phyloP scores from a whole-genome alignment of 2,329 filamentous ascomycete species.

The Mycosphaerella sp. region DNA sequence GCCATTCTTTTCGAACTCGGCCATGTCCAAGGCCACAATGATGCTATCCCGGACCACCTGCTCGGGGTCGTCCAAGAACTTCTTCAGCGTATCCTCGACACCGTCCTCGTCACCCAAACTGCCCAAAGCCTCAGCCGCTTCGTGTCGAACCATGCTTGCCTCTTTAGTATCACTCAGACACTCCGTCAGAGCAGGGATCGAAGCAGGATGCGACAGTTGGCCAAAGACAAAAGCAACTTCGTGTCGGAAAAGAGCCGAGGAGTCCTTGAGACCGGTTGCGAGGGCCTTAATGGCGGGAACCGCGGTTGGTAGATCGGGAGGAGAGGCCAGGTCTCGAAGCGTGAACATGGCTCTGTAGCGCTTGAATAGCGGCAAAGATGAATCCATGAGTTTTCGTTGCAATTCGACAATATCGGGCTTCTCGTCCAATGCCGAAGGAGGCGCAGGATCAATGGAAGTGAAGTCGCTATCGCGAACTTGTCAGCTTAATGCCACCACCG shows the following conservation, averaged over 20 bases:
- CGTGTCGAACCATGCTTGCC: slow-evolving; percentile 93
- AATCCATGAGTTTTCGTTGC: slow-evolving; percentile 71
- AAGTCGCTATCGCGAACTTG: slow-evolving; percentile 62
- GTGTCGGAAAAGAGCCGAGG: slow-evolving; percentile 89
- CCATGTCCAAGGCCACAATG: slow-evolving; percentile 95
- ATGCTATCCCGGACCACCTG: slow-evolving; percentile 91
- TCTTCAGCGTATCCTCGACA: slow-evolving; percentile 76
- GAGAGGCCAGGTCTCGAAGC: slow-evolving; percentile 87
- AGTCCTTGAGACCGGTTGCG: slow-evolving; percentile 75
- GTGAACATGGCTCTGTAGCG: slow-evolving; percentile 98
- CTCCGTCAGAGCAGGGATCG: slow-evolving; percentile 78
- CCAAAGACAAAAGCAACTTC: slow-evolving; percentile 98
- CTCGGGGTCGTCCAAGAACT: slow-evolving; percentile 83
- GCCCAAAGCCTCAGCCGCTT: slow-evolving; percentile 92
- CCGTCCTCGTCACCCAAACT: slow-evolving; percentile 90
- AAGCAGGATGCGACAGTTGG: slow-evolving; percentile 92
- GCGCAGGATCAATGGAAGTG: slow-evolving; percentile 89
- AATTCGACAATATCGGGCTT: slow-evolving; percentile 65
- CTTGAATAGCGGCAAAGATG: slow-evolving; percentile 72
- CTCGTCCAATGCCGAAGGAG: slow-evolving; percentile 59
- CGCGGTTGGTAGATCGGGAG: slow-evolving; percentile 82
- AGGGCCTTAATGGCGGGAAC: slow-evolving; percentile 80
- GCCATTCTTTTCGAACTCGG: slow-evolving; percentile 86
- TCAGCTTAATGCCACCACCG: background rate
- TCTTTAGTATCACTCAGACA: slow-evolving; percentile 74